Base-by-base conservation (phyloP, 164 flowering plant species). In the Vitis cinerea region DNA sequence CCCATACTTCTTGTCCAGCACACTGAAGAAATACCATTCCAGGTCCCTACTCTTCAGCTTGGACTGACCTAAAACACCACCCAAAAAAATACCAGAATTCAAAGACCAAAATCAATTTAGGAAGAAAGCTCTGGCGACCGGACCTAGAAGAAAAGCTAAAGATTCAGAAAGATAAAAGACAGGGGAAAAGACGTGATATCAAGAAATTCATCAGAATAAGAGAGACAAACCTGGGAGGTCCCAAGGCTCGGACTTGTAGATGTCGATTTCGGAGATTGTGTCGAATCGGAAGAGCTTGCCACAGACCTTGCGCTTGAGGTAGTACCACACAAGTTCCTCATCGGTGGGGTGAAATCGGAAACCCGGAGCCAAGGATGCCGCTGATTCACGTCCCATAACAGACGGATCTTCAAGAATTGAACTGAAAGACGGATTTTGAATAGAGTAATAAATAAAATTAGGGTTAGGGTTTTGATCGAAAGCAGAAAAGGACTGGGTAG, bases 11-110 rank as follows among this genome's bases (percentile, higher is more conserved):
- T 70, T 82, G 52, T 83, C 85, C 56, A 83, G 76, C 13, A 59
- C 67, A 62, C 85, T 83, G 70, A 83, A 83, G 61, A 80, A 83
- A 68, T 83, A 83, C 85, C 85, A 83, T 71, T 80, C 85, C 50
- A 75, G 63, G 66, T 83, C 85, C 49, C 85, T 75, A 50, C 61
- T 83, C 74, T 83, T 78, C 66, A 80, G 72, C 66, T 51, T 75
- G 19, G 85, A 78, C 53, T 59, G 68, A 61, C 68, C 84, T 81
- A 64, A 16, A 71, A 15, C 14, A 71, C 27, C 9, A 19, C 55
- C 23, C 14, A 48, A 49, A 63, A 17, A 23, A 23, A 23, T 23
- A 10, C 55, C 55, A 61, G 19, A 27, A 23, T 23, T 23, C 27
- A 23, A 23, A 29, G 44, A 50, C 13, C 10, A 65, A 14, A 44